These are phyloP conservation scores for Cercospora sojina DNA, from an alignment of 2,329 filamentous ascomycete genomes.

Conservation along the genomic window DNA sequence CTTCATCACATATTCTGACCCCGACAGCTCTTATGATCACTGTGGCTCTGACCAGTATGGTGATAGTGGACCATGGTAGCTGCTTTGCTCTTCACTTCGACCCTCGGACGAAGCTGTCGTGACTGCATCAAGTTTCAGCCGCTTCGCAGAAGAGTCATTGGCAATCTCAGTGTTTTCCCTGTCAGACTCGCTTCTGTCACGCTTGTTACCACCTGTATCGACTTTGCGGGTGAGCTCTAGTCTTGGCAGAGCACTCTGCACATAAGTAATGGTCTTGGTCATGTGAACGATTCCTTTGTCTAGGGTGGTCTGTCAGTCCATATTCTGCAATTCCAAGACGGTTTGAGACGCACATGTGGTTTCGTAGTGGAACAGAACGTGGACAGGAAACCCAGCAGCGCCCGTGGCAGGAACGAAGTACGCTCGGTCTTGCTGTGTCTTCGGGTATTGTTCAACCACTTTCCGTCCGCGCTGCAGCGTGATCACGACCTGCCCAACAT, in stretches of 20 bases:
- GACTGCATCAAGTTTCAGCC: not conserved
- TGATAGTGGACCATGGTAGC: conserved; percentile 10
- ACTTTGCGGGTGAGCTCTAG: conserved; percentile 6
- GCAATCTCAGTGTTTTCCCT: not conserved
- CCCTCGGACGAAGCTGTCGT: not conserved
- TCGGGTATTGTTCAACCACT: not conserved
- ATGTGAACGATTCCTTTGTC: conserved; percentile 14
- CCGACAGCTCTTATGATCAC: not conserved
- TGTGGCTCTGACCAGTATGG: conserved; percentile 17
- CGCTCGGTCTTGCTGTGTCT: not conserved
- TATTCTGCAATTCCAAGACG: not conserved
- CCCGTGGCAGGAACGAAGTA: conserved; percentile 11
- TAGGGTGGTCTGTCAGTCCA: not conserved
- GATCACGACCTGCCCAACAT: conserved; percentile 11
- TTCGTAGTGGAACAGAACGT: conserved; percentile 9
- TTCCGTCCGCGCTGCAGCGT: conserved; percentile 11
- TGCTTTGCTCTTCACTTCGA: not conserved
- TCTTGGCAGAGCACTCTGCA: not conserved
- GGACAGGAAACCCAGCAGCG: conserved; percentile 1
- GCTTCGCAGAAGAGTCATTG: not conserved
- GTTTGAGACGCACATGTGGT: conserved; percentile 3
- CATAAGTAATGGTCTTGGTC: conserved; percentile 10
- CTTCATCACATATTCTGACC: not conserved
- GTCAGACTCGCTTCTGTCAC: not conserved
- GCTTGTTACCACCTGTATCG: conserved; percentile 1